These are phyloP conservation scores for Globomyces sp. DNA, from an alignment of 371 early-diverging fungal species.

Conservation along the genomic window DNA sequence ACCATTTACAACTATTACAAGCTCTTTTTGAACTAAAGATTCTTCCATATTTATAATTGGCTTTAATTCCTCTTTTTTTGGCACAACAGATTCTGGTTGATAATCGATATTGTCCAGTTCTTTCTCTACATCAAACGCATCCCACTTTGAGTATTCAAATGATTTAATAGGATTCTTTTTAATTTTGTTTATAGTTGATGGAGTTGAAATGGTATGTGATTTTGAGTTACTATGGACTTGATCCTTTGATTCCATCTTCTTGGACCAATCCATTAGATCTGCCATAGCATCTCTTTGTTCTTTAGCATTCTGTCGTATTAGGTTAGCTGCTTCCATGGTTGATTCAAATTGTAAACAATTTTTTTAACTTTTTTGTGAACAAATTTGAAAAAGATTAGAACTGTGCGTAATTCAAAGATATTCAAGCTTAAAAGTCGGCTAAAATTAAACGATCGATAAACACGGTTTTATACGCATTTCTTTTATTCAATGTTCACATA, in stretches of 20 bases:
- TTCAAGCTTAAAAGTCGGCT: no score
- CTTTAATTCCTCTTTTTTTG: background rate
- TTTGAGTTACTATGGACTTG: conserved; percentile 17
- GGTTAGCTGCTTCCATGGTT: conserved; percentile 24
- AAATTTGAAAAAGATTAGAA: no score
- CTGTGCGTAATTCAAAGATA: no score
- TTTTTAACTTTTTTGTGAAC: no score
- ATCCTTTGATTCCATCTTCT: conserved; percentile 38
- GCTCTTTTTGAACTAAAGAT: conserved; percentile 59
- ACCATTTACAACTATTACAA: conserved; percentile 35
- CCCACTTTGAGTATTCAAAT: conserved; percentile 51
- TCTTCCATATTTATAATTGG: conserved; percentile 29
- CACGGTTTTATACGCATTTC: no score
- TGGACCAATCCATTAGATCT: conserved; percentile 36
- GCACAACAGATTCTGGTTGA: conserved; percentile 12
- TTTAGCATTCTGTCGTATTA: conserved; percentile 37
- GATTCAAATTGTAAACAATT: no score
- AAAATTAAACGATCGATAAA: no score
- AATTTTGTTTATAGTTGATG: background rate
- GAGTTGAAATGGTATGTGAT: conserved; percentile 5
- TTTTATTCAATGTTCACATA: no score
- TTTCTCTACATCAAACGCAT: conserved; percentile 52
- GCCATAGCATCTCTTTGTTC: conserved; percentile 26
- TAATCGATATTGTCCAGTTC: conserved; percentile 29
- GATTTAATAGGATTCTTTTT: conserved; percentile 8